Percentiles rank a stretch among this genome's conserved stretches.
phyloP scores from a whole-genome alignment of 495 filamentous ascomycete species.

The Penicillium riverlandense region DNA sequence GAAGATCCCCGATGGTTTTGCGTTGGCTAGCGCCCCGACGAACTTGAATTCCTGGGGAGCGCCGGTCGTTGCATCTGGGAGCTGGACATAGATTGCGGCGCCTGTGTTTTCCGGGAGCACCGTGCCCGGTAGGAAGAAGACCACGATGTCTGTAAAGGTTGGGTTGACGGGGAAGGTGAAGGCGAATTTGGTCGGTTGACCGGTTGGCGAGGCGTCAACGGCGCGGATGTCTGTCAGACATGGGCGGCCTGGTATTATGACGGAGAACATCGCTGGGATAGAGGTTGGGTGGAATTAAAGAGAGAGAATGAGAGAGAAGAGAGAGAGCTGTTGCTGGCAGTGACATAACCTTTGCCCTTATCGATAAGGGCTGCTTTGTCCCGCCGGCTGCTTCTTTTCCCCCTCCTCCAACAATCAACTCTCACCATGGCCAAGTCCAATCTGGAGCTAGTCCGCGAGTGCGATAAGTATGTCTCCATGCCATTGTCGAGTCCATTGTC shows the following conservation, averaged over 20 bases:
- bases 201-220: slow-evolving; percentile 39
- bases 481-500: slow-evolving; percentile 1
- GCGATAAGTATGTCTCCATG: slow-evolving; percentile 50
- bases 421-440: slow-evolving; percentile 40
- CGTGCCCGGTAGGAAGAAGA: slow-evolving; percentile 82
- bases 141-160: slow-evolving; percentile 69
- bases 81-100: slow-evolving; percentile 81
- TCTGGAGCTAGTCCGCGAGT: slow-evolving; percentile 49
- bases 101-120: slow-evolving; percentile 67
- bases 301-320: neutral
- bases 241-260: slow-evolving; percentile 49
- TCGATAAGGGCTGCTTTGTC: slow-evolving; percentile 24
- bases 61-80: slow-evolving; percentile 37
- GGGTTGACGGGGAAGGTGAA: slow-evolving; percentile 53
- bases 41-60: slow-evolving; percentile 57
- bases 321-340: slow-evolving; percentile 7
- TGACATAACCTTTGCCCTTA: slow-evolving; percentile 25
- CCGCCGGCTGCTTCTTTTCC: neutral
- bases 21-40: slow-evolving; percentile 79
- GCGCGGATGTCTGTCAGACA: slow-evolving; percentile 55
- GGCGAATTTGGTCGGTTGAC: slow-evolving; percentile 58
- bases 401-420: neutral
- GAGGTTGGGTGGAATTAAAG: neutral
- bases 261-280: slow-evolving; percentile 43
- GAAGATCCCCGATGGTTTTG: slow-evolving; percentile 87